A percentile compares a stretch with the other conserved stretches of the same genome.
Evolutionary conservation across 306 rosid genomes (phyloP).

Genomic region (Glycine latifolia): DNA sequence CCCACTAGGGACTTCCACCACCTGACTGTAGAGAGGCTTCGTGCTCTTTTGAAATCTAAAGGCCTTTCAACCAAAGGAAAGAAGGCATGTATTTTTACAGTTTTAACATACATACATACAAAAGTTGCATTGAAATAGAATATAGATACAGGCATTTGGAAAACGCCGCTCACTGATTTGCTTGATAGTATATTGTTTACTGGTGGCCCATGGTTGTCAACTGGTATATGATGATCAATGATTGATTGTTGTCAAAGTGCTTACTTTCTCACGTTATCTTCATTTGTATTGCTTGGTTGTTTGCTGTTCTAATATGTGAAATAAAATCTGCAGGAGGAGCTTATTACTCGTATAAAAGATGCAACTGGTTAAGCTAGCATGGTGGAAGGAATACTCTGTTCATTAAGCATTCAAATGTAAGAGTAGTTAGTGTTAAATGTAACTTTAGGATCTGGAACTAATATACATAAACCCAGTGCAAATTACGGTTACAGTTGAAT

Average conservation of each 20-base stretch:
- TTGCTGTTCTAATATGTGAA: background rate
- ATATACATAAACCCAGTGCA: constrained; percentile 35
- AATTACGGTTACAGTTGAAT: constrained; percentile 1
- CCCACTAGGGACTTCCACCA: constrained; percentile 69
- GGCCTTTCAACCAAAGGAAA: constrained; percentile 86
- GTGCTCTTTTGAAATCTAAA: constrained; percentile 80
- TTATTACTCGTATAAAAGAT: constrained; percentile 54
- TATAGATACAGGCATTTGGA: background rate
- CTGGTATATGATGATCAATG: background rate
- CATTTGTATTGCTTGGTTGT: too few species aligned
- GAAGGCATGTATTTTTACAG: constrained; percentile 67
- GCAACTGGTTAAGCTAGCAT: constrained; percentile 46
- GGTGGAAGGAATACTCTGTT: constrained; percentile 35
- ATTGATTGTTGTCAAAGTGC: background rate
- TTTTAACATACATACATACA: constrained; percentile 17
- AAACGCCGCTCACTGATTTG: background rate
- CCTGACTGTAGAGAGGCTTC: constrained; percentile 93
- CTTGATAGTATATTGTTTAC: constrained; percentile 23
- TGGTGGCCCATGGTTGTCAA: background rate
- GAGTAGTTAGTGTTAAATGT: constrained; percentile 40
- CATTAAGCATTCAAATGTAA: constrained; percentile 29
- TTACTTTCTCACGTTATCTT: background rate
- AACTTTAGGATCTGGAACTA: constrained; percentile 42
- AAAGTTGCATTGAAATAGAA: constrained; percentile 34
- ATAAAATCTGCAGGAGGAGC: constrained; percentile 58